Evolutionary conservation across 2,329 filamentous ascomycete genomes (phyloP).

Genomic region (Rachicladosporium sp.): DNA sequence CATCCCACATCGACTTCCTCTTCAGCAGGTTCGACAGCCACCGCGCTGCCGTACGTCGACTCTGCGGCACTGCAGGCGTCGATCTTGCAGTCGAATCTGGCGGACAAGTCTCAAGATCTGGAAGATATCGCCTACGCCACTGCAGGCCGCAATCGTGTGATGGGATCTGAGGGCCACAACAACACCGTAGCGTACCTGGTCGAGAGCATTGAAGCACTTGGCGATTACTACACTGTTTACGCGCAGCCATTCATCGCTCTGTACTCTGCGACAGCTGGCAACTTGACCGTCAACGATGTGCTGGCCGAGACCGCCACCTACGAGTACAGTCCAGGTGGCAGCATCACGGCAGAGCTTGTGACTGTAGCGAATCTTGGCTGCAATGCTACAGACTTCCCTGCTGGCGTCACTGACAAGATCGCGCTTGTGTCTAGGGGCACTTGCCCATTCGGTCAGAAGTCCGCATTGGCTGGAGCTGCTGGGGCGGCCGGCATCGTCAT

Average conservation of each 20-base stretch:
- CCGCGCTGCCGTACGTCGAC: constrained; percentile 21
- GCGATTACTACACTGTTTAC: constrained; percentile 48
- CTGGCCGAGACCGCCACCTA: constrained; percentile 50
- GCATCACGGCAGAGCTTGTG: constrained; percentile 33
- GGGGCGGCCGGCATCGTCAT: constrained; percentile 59
- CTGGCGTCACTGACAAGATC: constrained; percentile 47
- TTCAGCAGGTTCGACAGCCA: background rate
- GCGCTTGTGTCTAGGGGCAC: constrained; percentile 57
- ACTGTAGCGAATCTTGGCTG: constrained; percentile 51
- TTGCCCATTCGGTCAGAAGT: constrained; percentile 64
- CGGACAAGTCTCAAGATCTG: constrained; percentile 14
- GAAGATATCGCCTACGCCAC: constrained; percentile 24
- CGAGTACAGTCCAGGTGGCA: constrained; percentile 8
- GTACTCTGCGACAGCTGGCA: constrained; percentile 14
- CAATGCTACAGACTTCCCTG: constrained; percentile 49
- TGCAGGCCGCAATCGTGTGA: constrained; percentile 21
- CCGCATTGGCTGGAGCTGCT: constrained; percentile 51
- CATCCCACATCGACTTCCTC: background rate
- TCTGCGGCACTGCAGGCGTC: constrained; percentile 5
- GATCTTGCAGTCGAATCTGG: constrained; percentile 6
- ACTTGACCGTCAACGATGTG: constrained; percentile 42
- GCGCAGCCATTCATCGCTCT: constrained; percentile 28
- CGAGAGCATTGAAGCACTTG: constrained; percentile 28
- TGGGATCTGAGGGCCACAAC: constrained; percentile 24
- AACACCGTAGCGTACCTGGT: constrained; percentile 27